Percentiles rank a stretch among this genome's conserved stretches.
Conservation (phyloP, 1,284 basidiomycete genomes). For the Cryptococcus maquisensis region DNA sequence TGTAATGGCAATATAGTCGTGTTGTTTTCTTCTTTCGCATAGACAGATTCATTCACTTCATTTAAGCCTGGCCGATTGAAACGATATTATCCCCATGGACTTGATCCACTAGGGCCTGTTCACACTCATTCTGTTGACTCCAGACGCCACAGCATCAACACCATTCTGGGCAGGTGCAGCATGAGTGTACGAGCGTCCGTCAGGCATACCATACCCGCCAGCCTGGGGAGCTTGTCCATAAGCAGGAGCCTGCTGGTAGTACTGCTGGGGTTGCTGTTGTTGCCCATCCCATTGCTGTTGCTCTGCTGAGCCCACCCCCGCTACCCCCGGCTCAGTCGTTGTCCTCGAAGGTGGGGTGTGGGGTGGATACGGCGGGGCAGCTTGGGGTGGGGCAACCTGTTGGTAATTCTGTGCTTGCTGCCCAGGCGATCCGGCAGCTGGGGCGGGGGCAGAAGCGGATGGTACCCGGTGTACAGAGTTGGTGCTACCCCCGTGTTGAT, state of each 20-base stretch:
- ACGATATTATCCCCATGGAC: background rate
- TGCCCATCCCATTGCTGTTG: slow-evolving; percentile 45
- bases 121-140: slow-evolving; percentile 38
- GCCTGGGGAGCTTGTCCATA: background rate
- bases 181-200: background rate
- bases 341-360: slow-evolving; percentile 14
- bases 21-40: no score
- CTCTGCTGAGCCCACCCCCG: slow-evolving; percentile 34
- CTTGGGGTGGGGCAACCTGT: slow-evolving; percentile 13
- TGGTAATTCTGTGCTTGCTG: slow-evolving; percentile 1
- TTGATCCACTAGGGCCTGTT: slow-evolving; percentile 11
- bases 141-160: slow-evolving; percentile 28
- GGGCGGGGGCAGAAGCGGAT: slow-evolving; percentile 17
- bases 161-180: background rate
- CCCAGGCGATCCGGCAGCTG: slow-evolving; percentile 2
- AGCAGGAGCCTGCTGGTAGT: background rate
- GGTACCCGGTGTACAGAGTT: slow-evolving; percentile 1
- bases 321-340: slow-evolving; percentile 32
- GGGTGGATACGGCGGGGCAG: slow-evolving; percentile 27
- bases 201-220: slow-evolving; percentile 2
- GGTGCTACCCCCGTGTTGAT: slow-evolving; percentile 20
- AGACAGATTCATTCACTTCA: background rate
- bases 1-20: no score
- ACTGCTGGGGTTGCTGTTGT: slow-evolving; percentile 30
- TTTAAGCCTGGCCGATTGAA: background rate